A percentile compares a stretch with the other conserved stretches of the same genome.
phyloP scores from a whole-genome alignment of 1,284 basidiomycete species.

The Kwoniella shivajii region DNA sequence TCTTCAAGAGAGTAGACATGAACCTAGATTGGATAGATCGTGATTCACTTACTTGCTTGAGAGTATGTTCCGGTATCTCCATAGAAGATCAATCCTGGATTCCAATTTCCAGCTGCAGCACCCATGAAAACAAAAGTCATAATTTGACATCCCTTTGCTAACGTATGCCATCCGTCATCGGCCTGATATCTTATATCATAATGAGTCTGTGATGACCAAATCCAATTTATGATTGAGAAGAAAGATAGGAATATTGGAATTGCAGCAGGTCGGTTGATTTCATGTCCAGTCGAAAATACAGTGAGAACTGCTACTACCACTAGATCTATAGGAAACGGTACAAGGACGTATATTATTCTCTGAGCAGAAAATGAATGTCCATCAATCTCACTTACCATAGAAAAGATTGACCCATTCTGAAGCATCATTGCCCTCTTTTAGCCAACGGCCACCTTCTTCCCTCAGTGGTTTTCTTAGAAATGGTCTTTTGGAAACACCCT shows the following conservation, averaged over 20 bases:
- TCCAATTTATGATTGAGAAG: slow-evolving; percentile 29
- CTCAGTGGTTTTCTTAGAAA: neutral
- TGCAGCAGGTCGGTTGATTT: slow-evolving; percentile 19
- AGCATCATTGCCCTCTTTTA: slow-evolving; percentile 23
- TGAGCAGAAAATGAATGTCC: too few species aligned
- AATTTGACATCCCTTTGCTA: slow-evolving; percentile 33
- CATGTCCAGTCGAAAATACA: slow-evolving; percentile 31
- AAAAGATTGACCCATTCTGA: slow-evolving; percentile 33
- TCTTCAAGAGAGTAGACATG: too few species aligned
- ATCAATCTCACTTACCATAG: slow-evolving; percentile 23
- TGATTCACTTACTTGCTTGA: neutral
- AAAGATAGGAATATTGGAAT: slow-evolving; percentile 35
- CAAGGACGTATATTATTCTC: neutral
- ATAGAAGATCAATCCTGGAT: slow-evolving; percentile 19
- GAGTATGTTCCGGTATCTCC: neutral
- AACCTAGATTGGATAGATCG: neutral
- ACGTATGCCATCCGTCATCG: slow-evolving; percentile 34
- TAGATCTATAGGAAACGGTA: slow-evolving; percentile 24
- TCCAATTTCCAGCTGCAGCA: slow-evolving; percentile 37
- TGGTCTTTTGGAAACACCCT: neutral
- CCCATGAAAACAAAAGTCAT: slow-evolving; percentile 37
- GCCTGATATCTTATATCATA: slow-evolving; percentile 37
- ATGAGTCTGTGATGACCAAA: slow-evolving; percentile 36
- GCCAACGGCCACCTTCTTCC: slow-evolving; percentile 20
- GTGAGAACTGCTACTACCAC: slow-evolving; percentile 38